A percentile compares a stretch with the other conserved stretches of the same genome.
These are phyloP conservation scores for Emericellopsis terricola DNA, from an alignment of 495 filamentous ascomycete species.

Conservation along the genomic window DNA sequence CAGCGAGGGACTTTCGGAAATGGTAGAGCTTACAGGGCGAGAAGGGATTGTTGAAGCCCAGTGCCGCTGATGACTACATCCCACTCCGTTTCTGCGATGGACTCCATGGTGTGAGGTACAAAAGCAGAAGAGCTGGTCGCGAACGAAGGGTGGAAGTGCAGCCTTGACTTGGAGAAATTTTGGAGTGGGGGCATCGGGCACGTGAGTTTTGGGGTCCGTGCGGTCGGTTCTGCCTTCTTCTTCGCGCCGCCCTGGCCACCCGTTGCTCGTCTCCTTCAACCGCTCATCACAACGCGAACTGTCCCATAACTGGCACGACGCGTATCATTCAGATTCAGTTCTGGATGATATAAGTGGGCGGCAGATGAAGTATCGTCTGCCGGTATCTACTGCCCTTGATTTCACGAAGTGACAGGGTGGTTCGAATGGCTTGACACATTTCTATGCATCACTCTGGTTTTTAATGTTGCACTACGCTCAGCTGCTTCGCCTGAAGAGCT, in stretches of 20 bases:
- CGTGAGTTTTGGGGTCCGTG: constrained; percentile 8
- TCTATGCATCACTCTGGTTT: not conserved
- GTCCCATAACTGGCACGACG: no score
- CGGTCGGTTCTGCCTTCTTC: not conserved
- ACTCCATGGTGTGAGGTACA: constrained; percentile 54
- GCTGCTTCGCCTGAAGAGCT: not conserved
- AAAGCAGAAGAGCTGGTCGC: constrained; percentile 1
- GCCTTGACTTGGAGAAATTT: constrained; percentile 10
- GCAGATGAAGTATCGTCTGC: constrained; percentile 52
- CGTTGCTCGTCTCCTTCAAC: not conserved
- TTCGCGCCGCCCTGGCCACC: not conserved
- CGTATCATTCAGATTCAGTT: no score
- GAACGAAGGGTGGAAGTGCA: constrained; percentile 16
- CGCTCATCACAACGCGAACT: constrained; percentile 7
- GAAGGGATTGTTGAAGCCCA: constrained; percentile 72
- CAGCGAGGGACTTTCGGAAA: not conserved
- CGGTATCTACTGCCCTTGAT: constrained; percentile 96
- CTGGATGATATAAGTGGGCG: no score
- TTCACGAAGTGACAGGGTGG: constrained; percentile 60
- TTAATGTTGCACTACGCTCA: not conserved
- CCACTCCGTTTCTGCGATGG: constrained; percentile 65
- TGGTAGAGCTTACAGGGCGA: constrained; percentile 74
- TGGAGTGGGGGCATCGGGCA: constrained; percentile 10
- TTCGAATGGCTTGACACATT: constrained; percentile 45
- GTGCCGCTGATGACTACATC: constrained; percentile 86